These are phyloP conservation scores for Gossypium davidsonii DNA, from an alignment of 441 rosid species.

Conservation along the genomic window DNA sequence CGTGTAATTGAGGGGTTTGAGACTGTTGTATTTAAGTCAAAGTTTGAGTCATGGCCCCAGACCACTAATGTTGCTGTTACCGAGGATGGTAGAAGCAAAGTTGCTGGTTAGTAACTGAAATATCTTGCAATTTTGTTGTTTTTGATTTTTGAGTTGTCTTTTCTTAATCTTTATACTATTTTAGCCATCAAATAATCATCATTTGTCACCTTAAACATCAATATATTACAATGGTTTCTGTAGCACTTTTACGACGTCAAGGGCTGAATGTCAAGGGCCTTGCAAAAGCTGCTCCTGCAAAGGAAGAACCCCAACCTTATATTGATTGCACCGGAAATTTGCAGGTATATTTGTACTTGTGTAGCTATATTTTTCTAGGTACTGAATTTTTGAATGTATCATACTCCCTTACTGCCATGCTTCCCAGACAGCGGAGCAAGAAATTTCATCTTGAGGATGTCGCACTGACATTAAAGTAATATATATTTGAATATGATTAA, in stretches of 20 bases:
- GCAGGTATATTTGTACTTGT: slow-evolving; percentile 42
- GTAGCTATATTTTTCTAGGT: not conserved
- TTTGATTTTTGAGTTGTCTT: not conserved
- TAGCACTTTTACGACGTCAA: slow-evolving; percentile 85
- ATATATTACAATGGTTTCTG: slow-evolving; percentile 20
- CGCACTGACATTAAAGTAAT: not conserved
- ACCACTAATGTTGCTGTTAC: slow-evolving; percentile 50
- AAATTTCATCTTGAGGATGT: not conserved
- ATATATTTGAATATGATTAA: not conserved
- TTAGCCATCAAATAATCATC: slow-evolving; percentile 5
- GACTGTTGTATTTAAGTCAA: slow-evolving; percentile 76
- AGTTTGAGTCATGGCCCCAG: slow-evolving; percentile 85
- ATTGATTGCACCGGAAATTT: slow-evolving; percentile 92
- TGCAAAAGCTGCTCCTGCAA: slow-evolving; percentile 65
- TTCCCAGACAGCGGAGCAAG: not conserved
- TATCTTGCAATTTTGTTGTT: slow-evolving; percentile 8
- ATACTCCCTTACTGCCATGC: not conserved
- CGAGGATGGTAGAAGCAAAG: slow-evolving; percentile 94
- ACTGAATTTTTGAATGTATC: not conserved
- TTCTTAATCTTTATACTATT: not conserved
- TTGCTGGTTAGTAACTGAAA: slow-evolving; percentile 61
- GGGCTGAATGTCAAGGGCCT: slow-evolving; percentile 88
- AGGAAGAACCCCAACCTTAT: slow-evolving; percentile 77
- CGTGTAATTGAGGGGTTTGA: slow-evolving; percentile 93
- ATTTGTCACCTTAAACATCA: slow-evolving; percentile 5